A percentile compares a stretch with the other conserved stretches of the same genome.
These are phyloP conservation scores for Litsea cubeba DNA, from an alignment of 164 flowering plant species.

Conservation along the genomic window DNA sequence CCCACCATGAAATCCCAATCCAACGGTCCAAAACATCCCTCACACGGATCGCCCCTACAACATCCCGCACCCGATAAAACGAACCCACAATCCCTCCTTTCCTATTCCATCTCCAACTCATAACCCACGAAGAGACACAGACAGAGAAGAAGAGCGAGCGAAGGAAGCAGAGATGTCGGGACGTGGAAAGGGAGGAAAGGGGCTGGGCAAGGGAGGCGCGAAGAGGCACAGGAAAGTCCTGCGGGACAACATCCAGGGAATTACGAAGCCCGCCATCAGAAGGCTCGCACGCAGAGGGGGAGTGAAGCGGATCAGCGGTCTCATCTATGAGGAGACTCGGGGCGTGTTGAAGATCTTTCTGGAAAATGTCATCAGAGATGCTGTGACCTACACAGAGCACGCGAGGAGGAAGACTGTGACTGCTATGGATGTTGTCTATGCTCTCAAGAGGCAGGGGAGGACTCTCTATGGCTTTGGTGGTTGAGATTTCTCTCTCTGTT, in stretches of 20 bases:
- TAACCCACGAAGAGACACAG: neutral
- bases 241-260: constrained; percentile 28
- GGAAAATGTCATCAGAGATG: constrained; percentile 26
- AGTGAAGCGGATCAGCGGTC: constrained; percentile 22
- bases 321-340: constrained; percentile 29
- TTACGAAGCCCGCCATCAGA: constrained; percentile 26
- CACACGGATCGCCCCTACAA: constrained; percentile 5
- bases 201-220: constrained; percentile 31
- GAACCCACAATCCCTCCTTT: neutral
- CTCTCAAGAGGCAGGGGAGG: constrained; percentile 29
- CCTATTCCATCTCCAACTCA: neutral
- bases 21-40: neutral
- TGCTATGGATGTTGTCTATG: constrained; percentile 29
- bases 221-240: constrained; percentile 29
- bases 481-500: neutral
- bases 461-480: constrained; percentile 29
- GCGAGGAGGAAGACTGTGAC: constrained; percentile 27
- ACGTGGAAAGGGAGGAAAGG: constrained; percentile 31
- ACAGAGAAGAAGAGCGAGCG: neutral
- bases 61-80: neutral
- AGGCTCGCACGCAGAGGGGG: constrained; percentile 24
- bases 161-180: constrained; percentile 13
- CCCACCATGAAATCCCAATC: neutral
- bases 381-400: constrained; percentile 27
- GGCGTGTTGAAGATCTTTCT: constrained; percentile 26